Base-by-base conservation (phyloP, 1,139 yeast genomes). In the Meyerozyma athensensis region DNA sequence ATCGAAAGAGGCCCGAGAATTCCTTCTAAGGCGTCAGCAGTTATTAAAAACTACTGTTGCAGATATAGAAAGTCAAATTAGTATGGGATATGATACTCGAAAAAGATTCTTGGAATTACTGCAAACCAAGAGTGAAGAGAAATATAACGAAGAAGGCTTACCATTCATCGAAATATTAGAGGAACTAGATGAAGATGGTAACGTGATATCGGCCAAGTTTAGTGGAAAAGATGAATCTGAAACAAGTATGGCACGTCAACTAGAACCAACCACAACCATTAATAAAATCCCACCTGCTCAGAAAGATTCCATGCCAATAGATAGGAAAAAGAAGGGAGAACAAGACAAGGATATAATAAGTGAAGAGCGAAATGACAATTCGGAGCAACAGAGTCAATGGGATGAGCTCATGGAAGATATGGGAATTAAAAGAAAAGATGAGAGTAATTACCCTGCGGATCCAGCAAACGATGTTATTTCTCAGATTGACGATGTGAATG, bases 141-240 rank as follows among this genome's bases (percentile, higher is more conserved):
- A 49, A 21, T 41, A 48, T 4, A 57, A 64, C 22, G 72, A 66
- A 37, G 77, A 68, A 16, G 77, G 70, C 0, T 54, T 80, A 4
- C 87, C 86, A 0, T 54, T 59, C 36, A 79, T 89, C 81, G 97
- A 89, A 41, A 89, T 89, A 17, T 72, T 81, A 37, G 97, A 90
- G 53, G 89, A 84, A 39, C 59, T 90, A 31, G 96, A 89, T 56
- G 95, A 85, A 1, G 79, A 84, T 9, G 96, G 80, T 0, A 79
- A 83, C 44, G 69, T 87, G 1, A 53, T 82, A 0, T 56, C 46
- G 12, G 64, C 71, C 8, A 61, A 65, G 18, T 39, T 65, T 5
- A 63, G 61, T 37, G 49, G 61, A 24, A 38, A 48, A 30, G 37
- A 22, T 5, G 31, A 17, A 5, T n/a, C 18, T n/a, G n/a, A n/a